Evolutionary conservation across 192 early-diverging fungal species (phyloP).

Genomic region (Coemansia sp.): DNA sequence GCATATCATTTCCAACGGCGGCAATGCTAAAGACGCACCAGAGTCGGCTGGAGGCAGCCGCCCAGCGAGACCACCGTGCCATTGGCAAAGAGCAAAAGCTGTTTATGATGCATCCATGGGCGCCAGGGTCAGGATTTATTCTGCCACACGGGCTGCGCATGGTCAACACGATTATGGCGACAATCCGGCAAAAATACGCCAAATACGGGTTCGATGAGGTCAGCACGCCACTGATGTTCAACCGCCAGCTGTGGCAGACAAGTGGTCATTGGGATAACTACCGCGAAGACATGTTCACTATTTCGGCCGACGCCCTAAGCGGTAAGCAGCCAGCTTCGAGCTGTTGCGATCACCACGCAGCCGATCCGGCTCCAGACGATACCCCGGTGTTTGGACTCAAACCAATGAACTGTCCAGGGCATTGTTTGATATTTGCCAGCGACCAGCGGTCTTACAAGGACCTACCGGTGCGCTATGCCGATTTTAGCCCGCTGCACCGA

Average conservation of each 20-base stretch:
- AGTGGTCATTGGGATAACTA: slow-evolving; percentile 97
- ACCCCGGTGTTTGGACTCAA: slow-evolving; percentile 75
- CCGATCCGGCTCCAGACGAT: neutral
- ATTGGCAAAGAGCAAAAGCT: slow-evolving; percentile 67
- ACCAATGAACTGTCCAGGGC: slow-evolving; percentile 98
- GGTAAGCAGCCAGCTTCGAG: neutral
- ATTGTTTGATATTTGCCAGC: slow-evolving; percentile 86
- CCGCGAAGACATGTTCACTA: slow-evolving; percentile 86
- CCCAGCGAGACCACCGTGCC: slow-evolving; percentile 61
- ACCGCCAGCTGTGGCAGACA: slow-evolving; percentile 88
- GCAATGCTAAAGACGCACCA: slow-evolving; percentile 56
- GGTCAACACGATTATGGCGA: slow-evolving; percentile 68
- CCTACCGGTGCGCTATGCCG: slow-evolving; percentile 82
- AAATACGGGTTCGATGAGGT: slow-evolving; percentile 82
- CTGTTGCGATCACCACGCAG: slow-evolving; percentile 30
- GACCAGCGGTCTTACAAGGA: slow-evolving; percentile 80
- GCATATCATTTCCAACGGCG: slow-evolving; percentile 61
- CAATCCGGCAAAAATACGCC: slow-evolving; percentile 71
- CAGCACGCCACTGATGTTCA: slow-evolving; percentile 87
- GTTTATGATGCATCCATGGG: slow-evolving; percentile 66
- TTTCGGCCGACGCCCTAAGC: slow-evolving; percentile 10
- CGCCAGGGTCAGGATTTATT: slow-evolving; percentile 72
- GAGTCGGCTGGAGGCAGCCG: slow-evolving; percentile 48
- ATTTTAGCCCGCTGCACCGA: slow-evolving; percentile 91
- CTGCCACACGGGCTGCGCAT: slow-evolving; percentile 77